Percentiles rank a stretch among this genome's conserved stretches.
Conservation (phyloP, 2,329 filamentous ascomycete species). For the Microdochium trichocladiopsis region DNA sequence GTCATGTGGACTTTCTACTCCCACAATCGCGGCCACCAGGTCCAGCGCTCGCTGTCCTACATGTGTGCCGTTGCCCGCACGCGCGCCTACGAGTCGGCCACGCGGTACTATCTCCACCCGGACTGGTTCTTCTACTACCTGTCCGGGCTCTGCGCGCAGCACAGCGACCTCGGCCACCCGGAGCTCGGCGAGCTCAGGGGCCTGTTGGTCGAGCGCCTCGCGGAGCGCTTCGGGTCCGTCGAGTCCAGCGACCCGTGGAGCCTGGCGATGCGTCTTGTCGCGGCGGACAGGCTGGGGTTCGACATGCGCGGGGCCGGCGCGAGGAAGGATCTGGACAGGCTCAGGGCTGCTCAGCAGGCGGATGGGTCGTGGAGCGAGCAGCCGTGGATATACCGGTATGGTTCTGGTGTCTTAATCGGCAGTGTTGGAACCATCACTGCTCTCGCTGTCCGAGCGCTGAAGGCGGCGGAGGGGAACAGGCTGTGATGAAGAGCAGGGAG, state of each 20-base stretch:
- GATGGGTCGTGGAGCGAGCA: background rate
- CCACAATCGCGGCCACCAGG: background rate
- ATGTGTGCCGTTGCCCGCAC: background rate
- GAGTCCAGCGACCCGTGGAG: background rate
- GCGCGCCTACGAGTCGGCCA: slow-evolving; percentile 1
- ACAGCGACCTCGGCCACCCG: background rate
- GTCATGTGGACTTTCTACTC: slow-evolving; percentile 1
- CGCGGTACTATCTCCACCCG: slow-evolving; percentile 1
- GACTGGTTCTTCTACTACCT: slow-evolving; percentile 4
- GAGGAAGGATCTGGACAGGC: background rate
- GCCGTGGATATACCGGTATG: slow-evolving; percentile 1
- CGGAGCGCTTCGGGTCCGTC: background rate
- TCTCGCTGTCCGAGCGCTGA: background rate
- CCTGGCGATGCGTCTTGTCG: background rate
- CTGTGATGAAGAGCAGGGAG: no score
- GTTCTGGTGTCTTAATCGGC: background rate
- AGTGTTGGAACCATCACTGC: background rate
- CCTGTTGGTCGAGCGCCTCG: background rate
- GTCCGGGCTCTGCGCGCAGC: background rate
- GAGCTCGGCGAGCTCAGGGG: background rate
- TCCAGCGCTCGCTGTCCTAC: background rate
- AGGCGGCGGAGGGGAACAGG: background rate
- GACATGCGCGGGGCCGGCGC: no score
- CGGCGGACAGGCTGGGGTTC: background rate
- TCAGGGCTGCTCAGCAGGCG: background rate